A percentile compares a stretch with the other conserved stretches of the same genome.
These are phyloP conservation scores for Vigna mungo DNA, from an alignment of 306 rosid species.

Conservation along the genomic window DNA sequence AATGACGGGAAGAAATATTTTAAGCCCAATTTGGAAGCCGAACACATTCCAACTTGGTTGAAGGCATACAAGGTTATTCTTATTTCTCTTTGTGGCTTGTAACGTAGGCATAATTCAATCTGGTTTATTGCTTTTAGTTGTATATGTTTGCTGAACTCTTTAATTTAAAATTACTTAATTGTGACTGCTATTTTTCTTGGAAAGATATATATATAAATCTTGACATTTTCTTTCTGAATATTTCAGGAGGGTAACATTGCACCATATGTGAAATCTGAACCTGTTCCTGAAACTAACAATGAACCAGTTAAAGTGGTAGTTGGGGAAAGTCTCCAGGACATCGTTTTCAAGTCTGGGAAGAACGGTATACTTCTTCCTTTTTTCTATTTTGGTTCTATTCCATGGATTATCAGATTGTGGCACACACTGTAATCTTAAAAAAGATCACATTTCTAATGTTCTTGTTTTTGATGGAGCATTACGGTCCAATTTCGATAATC, in stretches of 20 bases:
- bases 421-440: background rate
- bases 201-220: background rate
- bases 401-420: background rate
- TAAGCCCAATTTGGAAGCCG: slow-evolving; percentile 71
- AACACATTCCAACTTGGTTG: slow-evolving; percentile 76
- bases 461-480: background rate
- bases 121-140: background rate
- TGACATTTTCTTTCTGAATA: slow-evolving; percentile 28
- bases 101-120: background rate
- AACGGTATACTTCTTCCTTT: slow-evolving; percentile 65
- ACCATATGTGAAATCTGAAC: slow-evolving; percentile 76
- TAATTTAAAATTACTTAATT: background rate
- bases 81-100: slow-evolving; percentile 12
- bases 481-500: background rate
- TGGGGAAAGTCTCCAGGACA: slow-evolving; percentile 73
- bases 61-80: slow-evolving; percentile 80
- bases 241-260: slow-evolving; percentile 79
- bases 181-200: background rate
- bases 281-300: slow-evolving; percentile 79
- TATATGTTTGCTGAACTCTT: background rate
- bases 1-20: slow-evolving; percentile 71
- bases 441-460: background rate
- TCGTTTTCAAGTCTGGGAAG: slow-evolving; percentile 78
- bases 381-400: background rate
- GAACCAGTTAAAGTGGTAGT: slow-evolving; percentile 97